phyloP scores from a whole-genome alignment of 192 early-diverging fungal genomes.

The Paraglomus occultum region DNA sequence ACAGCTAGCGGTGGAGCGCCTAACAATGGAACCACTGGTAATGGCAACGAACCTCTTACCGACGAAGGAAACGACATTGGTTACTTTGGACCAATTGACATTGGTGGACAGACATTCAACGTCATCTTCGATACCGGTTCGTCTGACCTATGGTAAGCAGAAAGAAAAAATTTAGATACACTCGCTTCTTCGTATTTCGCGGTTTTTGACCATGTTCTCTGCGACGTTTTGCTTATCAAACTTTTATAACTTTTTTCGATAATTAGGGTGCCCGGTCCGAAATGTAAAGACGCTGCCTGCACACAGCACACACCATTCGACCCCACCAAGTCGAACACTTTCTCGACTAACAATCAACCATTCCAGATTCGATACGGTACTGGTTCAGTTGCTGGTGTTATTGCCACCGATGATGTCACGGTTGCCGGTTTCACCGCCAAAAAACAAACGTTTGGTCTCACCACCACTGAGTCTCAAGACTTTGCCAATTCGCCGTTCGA shows the following conservation, averaged over 20 bases:
- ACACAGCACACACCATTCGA: constrained; percentile 33
- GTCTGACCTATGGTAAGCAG: constrained; percentile 53
- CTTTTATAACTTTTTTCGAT: neutral
- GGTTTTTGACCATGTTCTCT: too few relatives aligned
- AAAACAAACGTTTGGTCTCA: constrained; percentile 39
- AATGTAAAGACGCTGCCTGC: constrained; percentile 32
- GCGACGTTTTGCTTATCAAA: too few relatives aligned
- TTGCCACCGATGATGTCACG: constrained; percentile 31
- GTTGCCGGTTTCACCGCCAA: constrained; percentile 25
- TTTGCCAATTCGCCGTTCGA: constrained; percentile 51
- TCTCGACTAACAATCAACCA: constrained; percentile 11
- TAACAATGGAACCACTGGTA: too few relatives aligned
- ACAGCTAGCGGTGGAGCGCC: too few relatives aligned
- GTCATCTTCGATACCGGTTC: constrained; percentile 58
- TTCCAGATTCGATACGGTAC: constrained; percentile 38
- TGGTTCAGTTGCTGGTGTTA: constrained; percentile 36
- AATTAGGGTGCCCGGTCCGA: constrained; percentile 29
- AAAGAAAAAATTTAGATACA: too few relatives aligned
- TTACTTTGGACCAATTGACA: constrained; percentile 52
- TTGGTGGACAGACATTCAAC: constrained; percentile 57
- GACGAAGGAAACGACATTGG: constrained; percentile 35
- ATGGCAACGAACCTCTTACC: neutral
- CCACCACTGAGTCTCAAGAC: constrained; percentile 43
- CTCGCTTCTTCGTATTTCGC: neutral
- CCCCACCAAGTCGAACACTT: constrained; percentile 28